phyloP scores from a whole-genome alignment of 2,329 filamentous ascomycete species.

The Monosporascus sp. region DNA sequence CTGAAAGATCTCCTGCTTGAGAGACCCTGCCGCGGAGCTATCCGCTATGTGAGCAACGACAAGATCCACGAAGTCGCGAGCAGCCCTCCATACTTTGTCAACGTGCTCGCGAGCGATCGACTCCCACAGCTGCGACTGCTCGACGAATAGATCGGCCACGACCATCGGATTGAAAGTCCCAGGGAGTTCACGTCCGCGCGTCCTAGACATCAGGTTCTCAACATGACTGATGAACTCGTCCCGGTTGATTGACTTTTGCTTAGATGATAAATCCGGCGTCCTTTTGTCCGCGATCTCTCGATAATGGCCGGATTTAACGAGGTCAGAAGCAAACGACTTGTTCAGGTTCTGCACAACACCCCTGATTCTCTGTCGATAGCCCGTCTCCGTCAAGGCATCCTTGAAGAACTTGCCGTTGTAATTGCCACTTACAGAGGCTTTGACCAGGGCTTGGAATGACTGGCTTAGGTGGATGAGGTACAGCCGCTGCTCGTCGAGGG shows the following conservation, averaged over 20 bases:
- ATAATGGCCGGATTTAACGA: conserved; percentile 37
- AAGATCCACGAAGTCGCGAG: conserved; percentile 39
- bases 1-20: conserved; percentile 34
- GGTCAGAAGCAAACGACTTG: conserved; percentile 38
- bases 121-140: conserved; percentile 53
- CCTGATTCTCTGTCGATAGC: conserved; percentile 42
- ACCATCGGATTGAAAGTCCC: conserved; percentile 57
- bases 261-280: conserved; percentile 5
- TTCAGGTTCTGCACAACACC: conserved; percentile 49
- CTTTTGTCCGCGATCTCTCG: conserved; percentile 13
- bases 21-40: conserved; percentile 29
- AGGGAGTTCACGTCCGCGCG: conserved; percentile 51
- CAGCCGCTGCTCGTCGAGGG: conserved; percentile 39
- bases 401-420: conserved; percentile 50
- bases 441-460: conserved; percentile 38
- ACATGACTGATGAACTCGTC: conserved; percentile 36
- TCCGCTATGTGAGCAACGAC: conserved; percentile 38
- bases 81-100: conserved; percentile 42
- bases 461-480: conserved; percentile 41
- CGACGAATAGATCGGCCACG: conserved; percentile 53
- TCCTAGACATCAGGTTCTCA: conserved; percentile 32
- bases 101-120: conserved; percentile 41
- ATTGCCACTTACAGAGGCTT: conserved; percentile 42
- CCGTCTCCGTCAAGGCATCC: conserved; percentile 21
- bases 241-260: conserved; percentile 18